These are phyloP conservation scores for Fistulifera pelliculosa DNA, from an alignment of 108 stramenopile genomes.

Conservation along the genomic window DNA sequence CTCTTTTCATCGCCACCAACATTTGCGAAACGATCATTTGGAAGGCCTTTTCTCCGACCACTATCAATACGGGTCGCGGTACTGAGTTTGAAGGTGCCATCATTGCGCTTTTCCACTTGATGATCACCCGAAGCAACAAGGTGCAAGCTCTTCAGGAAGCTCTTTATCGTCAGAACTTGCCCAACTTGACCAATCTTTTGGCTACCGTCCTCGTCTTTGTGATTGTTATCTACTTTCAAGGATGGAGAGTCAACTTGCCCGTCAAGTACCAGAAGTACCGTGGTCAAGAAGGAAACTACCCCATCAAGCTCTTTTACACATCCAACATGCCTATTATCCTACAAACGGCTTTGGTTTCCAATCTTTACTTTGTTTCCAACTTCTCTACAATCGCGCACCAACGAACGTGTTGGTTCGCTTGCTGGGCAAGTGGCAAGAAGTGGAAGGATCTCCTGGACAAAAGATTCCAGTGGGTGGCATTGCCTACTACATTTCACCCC, in stretches of 20 bases:
- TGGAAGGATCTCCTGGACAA: constrained; percentile 77
- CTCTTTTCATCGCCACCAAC: constrained; percentile 99
- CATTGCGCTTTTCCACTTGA: constrained; percentile 95
- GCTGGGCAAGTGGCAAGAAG: constrained; percentile 96
- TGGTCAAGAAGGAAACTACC: constrained; percentile 92
- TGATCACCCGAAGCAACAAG: constrained; percentile 94
- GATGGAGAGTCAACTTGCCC: constrained; percentile 97
- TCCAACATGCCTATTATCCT: constrained; percentile 99
- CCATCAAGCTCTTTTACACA: constrained; percentile 99
- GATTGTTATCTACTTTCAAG: constrained; percentile 99
- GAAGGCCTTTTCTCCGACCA: constrained; percentile 99
- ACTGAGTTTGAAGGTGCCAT: constrained; percentile 99
- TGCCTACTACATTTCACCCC: constrained; percentile 99
- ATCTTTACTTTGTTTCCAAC: constrained; percentile 98
- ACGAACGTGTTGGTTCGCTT: constrained; percentile 95
- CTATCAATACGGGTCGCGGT: constrained; percentile 98
- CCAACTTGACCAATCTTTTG: constrained; percentile 95
- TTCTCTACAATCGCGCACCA: constrained; percentile 96
- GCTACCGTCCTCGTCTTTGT: constrained; percentile 95
- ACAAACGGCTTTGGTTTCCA: constrained; percentile 95
- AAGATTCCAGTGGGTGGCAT: constrained; percentile 97
- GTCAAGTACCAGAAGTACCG: constrained; percentile 98
- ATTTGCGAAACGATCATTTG: constrained; percentile 99
- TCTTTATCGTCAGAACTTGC: constrained; percentile 94
- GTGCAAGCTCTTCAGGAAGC: constrained; percentile 92